These are phyloP conservation scores for Plasmodium ovale DNA, from an alignment of 169 alveolate genomes.

Conservation along the genomic window DNA sequence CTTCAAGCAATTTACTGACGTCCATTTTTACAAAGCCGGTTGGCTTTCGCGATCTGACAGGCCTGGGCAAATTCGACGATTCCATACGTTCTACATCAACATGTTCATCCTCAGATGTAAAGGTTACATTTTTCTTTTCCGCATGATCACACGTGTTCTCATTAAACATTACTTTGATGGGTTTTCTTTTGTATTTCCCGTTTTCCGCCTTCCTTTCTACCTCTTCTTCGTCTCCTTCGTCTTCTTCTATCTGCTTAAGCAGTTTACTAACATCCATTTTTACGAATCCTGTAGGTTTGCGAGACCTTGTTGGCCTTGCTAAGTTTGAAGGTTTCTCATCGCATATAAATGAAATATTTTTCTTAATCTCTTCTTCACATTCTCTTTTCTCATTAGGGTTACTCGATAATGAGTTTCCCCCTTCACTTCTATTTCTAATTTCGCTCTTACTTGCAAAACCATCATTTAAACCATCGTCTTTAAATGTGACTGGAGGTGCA, in stretches of 20 bases:
- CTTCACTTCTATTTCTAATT: neutral
- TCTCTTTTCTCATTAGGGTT: slow-evolving; percentile 8
- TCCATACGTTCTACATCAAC: neutral
- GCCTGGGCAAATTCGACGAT: slow-evolving; percentile 8
- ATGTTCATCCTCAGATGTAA: slow-evolving; percentile 10
- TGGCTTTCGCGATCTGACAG: slow-evolving; percentile 24
- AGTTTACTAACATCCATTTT: slow-evolving; percentile 62
- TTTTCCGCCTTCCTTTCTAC: neutral
- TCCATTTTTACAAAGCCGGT: slow-evolving; percentile 72
- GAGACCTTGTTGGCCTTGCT: slow-evolving; percentile 14
- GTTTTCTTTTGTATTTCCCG: neutral
- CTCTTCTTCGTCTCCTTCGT: slow-evolving; percentile 34
- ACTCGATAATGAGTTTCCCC: neutral
- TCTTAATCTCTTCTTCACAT: neutral
- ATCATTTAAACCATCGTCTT: slow-evolving; percentile 33
- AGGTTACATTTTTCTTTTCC: slow-evolving; percentile 19
- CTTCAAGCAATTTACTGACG: slow-evolving; percentile 33
- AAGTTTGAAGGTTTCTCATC: neutral
- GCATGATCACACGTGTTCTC: neutral
- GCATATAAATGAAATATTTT: slow-evolving; percentile 12
- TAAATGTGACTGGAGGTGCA: slow-evolving; percentile 42
- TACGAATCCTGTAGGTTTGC: slow-evolving; percentile 60
- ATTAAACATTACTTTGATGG: neutral
- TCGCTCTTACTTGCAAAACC: neutral
- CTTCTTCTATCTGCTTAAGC: slow-evolving; percentile 28